Conservation (phyloP, 2,329 filamentous ascomycete genomes). For the Albifimbria verrucaria region DNA sequence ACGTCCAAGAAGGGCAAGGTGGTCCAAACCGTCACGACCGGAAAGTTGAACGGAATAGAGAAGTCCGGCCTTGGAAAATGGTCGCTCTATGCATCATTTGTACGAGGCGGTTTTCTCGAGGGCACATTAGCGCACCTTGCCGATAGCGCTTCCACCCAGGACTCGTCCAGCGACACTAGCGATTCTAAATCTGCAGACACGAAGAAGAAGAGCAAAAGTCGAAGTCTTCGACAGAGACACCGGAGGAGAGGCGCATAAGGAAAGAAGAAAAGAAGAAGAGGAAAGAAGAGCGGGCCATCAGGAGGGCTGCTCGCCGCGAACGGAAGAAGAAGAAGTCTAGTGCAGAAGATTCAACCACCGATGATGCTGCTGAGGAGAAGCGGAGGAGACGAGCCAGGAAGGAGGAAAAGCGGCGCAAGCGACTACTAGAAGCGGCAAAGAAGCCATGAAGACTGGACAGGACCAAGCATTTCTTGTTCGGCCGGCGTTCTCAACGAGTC, state of each 20-base stretch:
- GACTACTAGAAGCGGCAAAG: constrained; percentile 20
- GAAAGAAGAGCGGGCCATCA: constrained; percentile 21
- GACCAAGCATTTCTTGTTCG: constrained; percentile 9
- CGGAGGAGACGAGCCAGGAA: constrained; percentile 40
- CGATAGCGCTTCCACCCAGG: constrained; percentile 21
- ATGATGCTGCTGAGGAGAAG: constrained; percentile 40
- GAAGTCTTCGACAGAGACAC: constrained; percentile 32
- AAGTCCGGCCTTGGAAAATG: constrained; percentile 51
- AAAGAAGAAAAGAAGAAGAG: constrained; percentile 28
- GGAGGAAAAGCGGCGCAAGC: constrained; percentile 37
- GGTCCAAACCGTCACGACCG: constrained; percentile 52
- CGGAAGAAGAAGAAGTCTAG: constrained; percentile 18
- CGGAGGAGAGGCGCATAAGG: constrained; percentile 37
- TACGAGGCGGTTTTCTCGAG: constrained; percentile 72
- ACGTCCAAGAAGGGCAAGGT: constrained; percentile 54
- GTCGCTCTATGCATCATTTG: constrained; percentile 79
- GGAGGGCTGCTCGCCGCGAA: constrained; percentile 18
- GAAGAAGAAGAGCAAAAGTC: constrained; percentile 18
- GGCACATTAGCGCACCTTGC: constrained; percentile 57
- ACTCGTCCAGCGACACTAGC: constrained; percentile 19
- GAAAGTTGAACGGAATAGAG: constrained; percentile 54
- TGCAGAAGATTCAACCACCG: constrained; percentile 21
- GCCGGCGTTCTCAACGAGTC: constrained; percentile 20
- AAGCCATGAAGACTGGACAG: constrained; percentile 8
- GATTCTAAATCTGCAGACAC: constrained; percentile 9